phyloP scores from a whole-genome alignment of 1,284 basidiomycete genomes.

The Tranzscheliella williamsii region DNA sequence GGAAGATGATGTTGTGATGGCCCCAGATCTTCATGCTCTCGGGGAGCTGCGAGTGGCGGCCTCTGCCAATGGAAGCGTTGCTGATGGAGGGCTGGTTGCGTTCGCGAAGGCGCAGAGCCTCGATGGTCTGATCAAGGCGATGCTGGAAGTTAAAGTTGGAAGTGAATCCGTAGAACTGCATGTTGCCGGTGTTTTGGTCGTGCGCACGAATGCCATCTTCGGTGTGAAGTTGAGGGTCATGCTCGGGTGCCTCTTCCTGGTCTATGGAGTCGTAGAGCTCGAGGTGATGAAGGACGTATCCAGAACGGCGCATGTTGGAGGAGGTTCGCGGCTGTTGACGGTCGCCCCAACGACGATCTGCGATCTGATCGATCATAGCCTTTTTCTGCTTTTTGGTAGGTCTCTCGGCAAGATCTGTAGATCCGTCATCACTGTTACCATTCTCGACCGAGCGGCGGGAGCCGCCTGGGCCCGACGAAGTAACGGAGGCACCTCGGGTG shows the following conservation, averaged over 20 bases:
- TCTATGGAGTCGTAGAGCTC: constrained; percentile 33
- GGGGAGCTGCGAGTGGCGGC: constrained; percentile 4
- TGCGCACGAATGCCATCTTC: constrained; percentile 41
- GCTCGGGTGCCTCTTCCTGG: constrained; percentile 19
- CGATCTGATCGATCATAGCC: constrained; percentile 39
- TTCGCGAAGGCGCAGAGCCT: constrained; percentile 29
- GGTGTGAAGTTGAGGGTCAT: constrained; percentile 21
- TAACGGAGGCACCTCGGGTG: constrained; percentile 2
- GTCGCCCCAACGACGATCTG: constrained; percentile 26
- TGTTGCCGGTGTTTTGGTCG: constrained; percentile 36
- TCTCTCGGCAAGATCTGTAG: constrained; percentile 1
- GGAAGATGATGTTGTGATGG: constrained; percentile 39
- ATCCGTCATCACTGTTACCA: constrained; percentile 7
- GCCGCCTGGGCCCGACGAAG: not conserved
- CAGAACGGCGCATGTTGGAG: constrained; percentile 13
- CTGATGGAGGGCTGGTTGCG: constrained; percentile 8
- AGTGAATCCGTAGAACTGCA: constrained; percentile 43
- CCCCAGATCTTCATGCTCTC: constrained; percentile 41
- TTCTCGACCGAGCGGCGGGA: constrained; percentile 4
- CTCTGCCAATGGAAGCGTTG: not conserved
- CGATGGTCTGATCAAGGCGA: constrained; percentile 29
- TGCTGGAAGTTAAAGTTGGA: constrained; percentile 45
- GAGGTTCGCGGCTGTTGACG: constrained; percentile 10
- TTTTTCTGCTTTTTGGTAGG: constrained; percentile 21
- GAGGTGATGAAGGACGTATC: constrained; percentile 27